phyloP scores from a whole-genome alignment of 306 rosid genomes.

The Canavalia gladiata region DNA sequence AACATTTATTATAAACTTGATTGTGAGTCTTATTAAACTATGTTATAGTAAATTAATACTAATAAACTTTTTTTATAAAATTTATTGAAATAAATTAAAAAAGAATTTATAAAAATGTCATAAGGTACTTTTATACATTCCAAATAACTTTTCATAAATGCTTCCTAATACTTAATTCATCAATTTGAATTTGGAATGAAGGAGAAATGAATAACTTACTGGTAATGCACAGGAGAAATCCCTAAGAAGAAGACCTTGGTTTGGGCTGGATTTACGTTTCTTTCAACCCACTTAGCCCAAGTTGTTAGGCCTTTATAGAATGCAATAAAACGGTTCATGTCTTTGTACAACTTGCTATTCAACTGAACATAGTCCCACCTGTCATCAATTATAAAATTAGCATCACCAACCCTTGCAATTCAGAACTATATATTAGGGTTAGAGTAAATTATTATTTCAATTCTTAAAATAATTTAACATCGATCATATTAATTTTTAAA shows the following conservation, averaged over 20 bases:
- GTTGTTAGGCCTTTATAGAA: slow-evolving; percentile 86
- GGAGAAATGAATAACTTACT: slow-evolving; percentile 56
- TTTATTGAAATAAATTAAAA: neutral
- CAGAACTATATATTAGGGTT: neutral
- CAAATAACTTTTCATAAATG: neutral
- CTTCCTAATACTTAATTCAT: neutral
- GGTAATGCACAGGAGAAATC: slow-evolving; percentile 89
- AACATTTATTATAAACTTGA: neutral
- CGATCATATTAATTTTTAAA: no score
- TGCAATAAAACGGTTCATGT: slow-evolving; percentile 82
- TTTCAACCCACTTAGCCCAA: slow-evolving; percentile 88
- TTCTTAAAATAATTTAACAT: no score
- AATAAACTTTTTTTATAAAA: neutral
- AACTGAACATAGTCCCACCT: slow-evolving; percentile 84
- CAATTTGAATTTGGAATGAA: neutral
- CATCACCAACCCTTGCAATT: neutral
- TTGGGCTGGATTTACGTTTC: slow-evolving; percentile 67
- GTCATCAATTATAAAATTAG: slow-evolving; percentile 14
- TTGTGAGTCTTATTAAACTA: neutral
- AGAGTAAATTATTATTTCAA: no score
- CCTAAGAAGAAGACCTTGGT: slow-evolving; percentile 93
- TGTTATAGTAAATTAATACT: neutral
- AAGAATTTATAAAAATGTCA: neutral
- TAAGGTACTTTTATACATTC: no score
- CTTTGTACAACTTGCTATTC: slow-evolving; percentile 66